phyloP scores from a whole-genome alignment of 768 basidiomycete genomes.

The Trametes punicea region DNA sequence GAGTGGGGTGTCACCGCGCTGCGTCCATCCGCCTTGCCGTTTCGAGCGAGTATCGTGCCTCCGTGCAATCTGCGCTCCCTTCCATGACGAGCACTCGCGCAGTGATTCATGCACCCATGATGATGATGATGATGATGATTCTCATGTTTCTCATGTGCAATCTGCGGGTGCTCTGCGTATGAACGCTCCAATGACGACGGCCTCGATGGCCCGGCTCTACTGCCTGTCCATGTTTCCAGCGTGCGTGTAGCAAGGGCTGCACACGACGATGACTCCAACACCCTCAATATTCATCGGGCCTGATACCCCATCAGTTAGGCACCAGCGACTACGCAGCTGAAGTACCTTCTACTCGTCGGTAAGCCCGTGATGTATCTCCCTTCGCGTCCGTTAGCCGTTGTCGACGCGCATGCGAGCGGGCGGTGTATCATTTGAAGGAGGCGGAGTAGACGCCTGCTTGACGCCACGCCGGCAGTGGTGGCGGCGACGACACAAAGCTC shows the following conservation, averaged over 20 bases:
- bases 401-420: not conserved
- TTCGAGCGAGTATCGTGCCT: conserved; percentile 10
- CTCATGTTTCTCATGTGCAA: not conserved
- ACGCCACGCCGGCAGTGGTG: conserved; percentile 18
- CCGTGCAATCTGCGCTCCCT: not conserved
- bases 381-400: not conserved
- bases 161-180: not conserved
- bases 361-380: not conserved
- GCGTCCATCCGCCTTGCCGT: conserved; percentile 12
- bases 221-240: no score
- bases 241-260: no score
- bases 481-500: conserved; percentile 25
- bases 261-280: conserved; percentile 15
- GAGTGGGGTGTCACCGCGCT: conserved; percentile 9
- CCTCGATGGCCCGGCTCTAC: no score
- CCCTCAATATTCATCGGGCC: conserved; percentile 5
- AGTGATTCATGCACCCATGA: not conserved
- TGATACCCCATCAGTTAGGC: conserved; percentile 5
- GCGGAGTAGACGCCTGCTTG: conserved; percentile 2
- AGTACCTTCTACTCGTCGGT: not conserved
- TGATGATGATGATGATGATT: no score
- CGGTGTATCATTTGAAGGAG: not conserved
- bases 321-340: conserved; percentile 1
- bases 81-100: conserved; percentile 3
- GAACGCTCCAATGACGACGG: no score